A percentile compares a stretch with the other conserved stretches of the same genome.
These are phyloP conservation scores for Psilocybe tampanensis DNA, from an alignment of 768 basidiomycete species.

Conservation along the genomic window DNA sequence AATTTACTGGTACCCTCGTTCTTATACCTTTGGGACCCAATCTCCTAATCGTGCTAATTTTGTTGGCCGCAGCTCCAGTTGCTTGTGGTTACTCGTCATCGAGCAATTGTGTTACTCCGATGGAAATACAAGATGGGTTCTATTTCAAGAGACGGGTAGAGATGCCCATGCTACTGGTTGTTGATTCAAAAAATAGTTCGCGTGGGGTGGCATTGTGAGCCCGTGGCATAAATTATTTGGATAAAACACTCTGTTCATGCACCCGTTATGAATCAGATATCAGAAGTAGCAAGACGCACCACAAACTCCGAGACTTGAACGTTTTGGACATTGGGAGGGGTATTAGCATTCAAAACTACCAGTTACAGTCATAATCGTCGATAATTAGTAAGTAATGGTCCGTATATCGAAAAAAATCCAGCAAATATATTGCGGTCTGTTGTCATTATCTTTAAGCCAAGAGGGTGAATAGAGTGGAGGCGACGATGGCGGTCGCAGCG, in stretches of 20 bases:
- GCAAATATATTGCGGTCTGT: background rate
- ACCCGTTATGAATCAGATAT: too few species aligned
- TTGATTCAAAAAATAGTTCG: background rate
- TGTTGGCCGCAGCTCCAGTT: background rate
- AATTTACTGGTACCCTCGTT: background rate
- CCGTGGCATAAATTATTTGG: background rate
- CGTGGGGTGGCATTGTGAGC: background rate
- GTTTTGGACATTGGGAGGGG: background rate
- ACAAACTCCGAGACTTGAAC: background rate
- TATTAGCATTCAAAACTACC: background rate
- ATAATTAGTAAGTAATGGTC: background rate
- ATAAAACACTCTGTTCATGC: too few species aligned
- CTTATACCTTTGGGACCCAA: background rate
- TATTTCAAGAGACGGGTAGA: background rate
- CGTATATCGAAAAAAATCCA: background rate
- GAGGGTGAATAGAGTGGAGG: conserved; percentile 35
- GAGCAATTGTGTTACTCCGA: background rate
- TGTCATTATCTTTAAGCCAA: conserved; percentile 28
- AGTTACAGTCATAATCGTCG: background rate
- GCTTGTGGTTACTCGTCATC: background rate
- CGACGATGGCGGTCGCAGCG: conserved; percentile 30
- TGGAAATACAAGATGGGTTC: background rate
- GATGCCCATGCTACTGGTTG: background rate
- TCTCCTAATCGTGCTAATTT: background rate
- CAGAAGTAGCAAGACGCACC: background rate